A percentile compares a stretch with the other conserved stretches of the same genome.
Evolutionary conservation across 331 rosid genomes (phyloP).

Genomic region (Arachis monticola): DNA sequence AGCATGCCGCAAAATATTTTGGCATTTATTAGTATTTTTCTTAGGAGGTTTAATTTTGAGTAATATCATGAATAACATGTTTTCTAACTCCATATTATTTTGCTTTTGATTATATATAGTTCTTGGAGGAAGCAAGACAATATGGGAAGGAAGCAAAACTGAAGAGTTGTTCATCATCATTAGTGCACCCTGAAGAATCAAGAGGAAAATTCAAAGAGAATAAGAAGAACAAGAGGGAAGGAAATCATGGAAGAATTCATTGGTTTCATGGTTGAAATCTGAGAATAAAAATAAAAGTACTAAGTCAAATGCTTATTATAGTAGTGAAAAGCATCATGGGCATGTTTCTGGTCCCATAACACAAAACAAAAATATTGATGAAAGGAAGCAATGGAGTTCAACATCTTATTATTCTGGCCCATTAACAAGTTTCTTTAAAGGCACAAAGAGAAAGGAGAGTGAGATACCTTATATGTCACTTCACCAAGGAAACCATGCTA

Average conservation of each 20-base stretch:
- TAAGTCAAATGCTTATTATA: constrained; percentile 34
- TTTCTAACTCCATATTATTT: not conserved
- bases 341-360: constrained; percentile 74
- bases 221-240: constrained; percentile 47
- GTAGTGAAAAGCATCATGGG: constrained; percentile 33
- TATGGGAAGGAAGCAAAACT: constrained; percentile 49
- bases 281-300: constrained; percentile 50
- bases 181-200: constrained; percentile 52
- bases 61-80: constrained; percentile 16
- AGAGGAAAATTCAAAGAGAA: constrained; percentile 42
- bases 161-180: constrained; percentile 46
- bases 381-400: constrained; percentile 40
- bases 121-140: constrained; percentile 80
- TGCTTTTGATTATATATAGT: constrained; percentile 48
- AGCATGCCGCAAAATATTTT: no score
- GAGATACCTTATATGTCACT: constrained; percentile 64
- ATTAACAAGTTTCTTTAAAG: constrained; percentile 55
- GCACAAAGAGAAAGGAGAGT: constrained; percentile 51
- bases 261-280: constrained; percentile 77
- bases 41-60: not conserved
- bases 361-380: constrained; percentile 30
- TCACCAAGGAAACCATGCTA: constrained; percentile 41
- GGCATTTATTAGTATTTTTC: no score
- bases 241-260: constrained; percentile 71
- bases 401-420: constrained; percentile 56